These are phyloP conservation scores for Thielaviopsis musarum DNA, from an alignment of 2,329 filamentous ascomycete genomes.

Conservation along the genomic window DNA sequence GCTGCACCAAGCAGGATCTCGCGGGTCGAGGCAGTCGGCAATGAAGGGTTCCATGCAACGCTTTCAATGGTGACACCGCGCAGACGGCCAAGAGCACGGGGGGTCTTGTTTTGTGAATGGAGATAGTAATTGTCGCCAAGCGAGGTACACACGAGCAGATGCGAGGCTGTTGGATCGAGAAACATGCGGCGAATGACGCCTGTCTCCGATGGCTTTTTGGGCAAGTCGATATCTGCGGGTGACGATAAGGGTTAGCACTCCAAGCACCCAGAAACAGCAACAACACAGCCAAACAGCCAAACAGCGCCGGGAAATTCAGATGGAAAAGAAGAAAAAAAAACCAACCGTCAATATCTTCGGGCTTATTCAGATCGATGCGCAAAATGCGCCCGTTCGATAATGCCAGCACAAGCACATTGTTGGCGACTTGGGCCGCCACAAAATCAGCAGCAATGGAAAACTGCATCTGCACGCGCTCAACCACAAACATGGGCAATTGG, in stretches of 20 bases:
- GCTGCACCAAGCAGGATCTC: slow-evolving; percentile 83
- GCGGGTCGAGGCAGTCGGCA: slow-evolving; percentile 82
- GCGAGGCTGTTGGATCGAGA: slow-evolving; percentile 89
- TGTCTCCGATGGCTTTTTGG: slow-evolving; percentile 78
- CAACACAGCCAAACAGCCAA: not conserved
- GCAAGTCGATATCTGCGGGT: slow-evolving; percentile 74
- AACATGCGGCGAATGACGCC: slow-evolving; percentile 93
- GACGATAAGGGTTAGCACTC: not conserved
- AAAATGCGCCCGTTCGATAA: slow-evolving; percentile 84
- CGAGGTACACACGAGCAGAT: slow-evolving; percentile 80
- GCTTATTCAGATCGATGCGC: slow-evolving; percentile 82
- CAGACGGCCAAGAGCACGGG: slow-evolving; percentile 63
- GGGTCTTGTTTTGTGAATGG: slow-evolving; percentile 82
- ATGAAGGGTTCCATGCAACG: slow-evolving; percentile 84
- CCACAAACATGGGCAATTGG: slow-evolving; percentile 78
- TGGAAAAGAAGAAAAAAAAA: not conserved
- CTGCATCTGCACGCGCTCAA: slow-evolving; percentile 81
- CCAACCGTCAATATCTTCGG: slow-evolving; percentile 83
- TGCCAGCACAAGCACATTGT: slow-evolving; percentile 88
- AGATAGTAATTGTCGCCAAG: slow-evolving; percentile 96
- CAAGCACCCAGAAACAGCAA: not conserved
- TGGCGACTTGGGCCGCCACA: slow-evolving; percentile 88
- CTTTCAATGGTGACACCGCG: slow-evolving; percentile 79
- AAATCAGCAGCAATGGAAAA: slow-evolving; percentile 93
- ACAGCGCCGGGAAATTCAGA: too few species aligned